Conservation (phyloP, 345 rosid species). For the Salix purpurea region DNA sequence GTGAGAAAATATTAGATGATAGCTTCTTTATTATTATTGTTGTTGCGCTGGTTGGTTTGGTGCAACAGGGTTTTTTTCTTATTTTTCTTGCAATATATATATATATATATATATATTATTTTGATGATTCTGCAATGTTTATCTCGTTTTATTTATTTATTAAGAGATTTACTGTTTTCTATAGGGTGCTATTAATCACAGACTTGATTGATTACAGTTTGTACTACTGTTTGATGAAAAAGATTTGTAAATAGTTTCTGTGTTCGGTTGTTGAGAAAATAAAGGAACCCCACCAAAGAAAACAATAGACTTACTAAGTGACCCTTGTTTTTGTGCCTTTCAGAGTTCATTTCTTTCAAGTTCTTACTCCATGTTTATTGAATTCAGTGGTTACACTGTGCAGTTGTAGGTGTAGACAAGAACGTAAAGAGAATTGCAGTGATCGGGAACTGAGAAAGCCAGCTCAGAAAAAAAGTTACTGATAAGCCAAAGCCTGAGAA, state of each 20-base stretch:
- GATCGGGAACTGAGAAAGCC: conserved; percentile 36
- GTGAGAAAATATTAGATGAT: too few relatives aligned
- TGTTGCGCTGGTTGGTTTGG: too few relatives aligned
- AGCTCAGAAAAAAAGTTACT: conserved; percentile 39
- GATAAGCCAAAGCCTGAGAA: conserved; percentile 46
- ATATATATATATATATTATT: too few relatives aligned
- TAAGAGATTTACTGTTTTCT: neutral
- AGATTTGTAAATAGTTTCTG: neutral
- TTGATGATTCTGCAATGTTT: neutral
- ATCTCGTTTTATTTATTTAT: neutral
- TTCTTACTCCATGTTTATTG: neutral
- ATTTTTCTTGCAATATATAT: too few relatives aligned
- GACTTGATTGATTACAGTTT: neutral
- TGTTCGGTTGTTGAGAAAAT: neutral
- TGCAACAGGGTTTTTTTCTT: too few relatives aligned
- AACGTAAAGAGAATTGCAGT: conserved; percentile 52
- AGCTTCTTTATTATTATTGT: too few relatives aligned
- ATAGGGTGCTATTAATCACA: neutral
- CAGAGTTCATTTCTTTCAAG: neutral
- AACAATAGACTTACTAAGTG: neutral
- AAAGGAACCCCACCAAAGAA: neutral
- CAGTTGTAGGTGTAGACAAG: conserved; percentile 32
- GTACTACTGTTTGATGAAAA: neutral
- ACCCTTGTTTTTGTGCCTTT: neutral
- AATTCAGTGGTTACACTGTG: neutral